These are phyloP conservation scores for Neurospora sp. DNA, from an alignment of 495 filamentous ascomycete genomes.

Conservation along the genomic window DNA sequence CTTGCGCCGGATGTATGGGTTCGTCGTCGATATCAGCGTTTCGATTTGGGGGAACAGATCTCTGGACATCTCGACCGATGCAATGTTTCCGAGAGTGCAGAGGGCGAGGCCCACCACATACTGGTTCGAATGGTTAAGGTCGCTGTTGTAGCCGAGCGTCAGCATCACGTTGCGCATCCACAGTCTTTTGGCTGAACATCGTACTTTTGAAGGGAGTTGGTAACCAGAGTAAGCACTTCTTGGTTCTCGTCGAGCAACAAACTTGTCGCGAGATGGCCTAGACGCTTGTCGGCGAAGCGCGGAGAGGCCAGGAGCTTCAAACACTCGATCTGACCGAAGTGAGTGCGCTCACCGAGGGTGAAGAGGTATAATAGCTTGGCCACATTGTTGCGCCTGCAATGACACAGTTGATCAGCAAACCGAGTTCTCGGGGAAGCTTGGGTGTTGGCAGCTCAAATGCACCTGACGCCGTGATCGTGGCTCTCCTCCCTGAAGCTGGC, in stretches of 20 bases:
- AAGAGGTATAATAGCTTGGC: slow-evolving; percentile 97
- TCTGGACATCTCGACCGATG: slow-evolving; percentile 96
- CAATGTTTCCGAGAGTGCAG: slow-evolving; percentile 93
- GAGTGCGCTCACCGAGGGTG: slow-evolving; percentile 93
- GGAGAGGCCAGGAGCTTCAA: slow-evolving; percentile 94
- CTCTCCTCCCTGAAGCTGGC: slow-evolving; percentile 97
- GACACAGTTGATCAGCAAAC: slow-evolving; percentile 9
- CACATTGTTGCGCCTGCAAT: slow-evolving; percentile 86
- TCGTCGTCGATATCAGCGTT: slow-evolving; percentile 76
- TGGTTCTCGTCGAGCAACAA: slow-evolving; percentile 95
- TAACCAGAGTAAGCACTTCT: slow-evolving; percentile 92
- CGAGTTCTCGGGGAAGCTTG: neutral
- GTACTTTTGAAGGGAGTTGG: slow-evolving; percentile 94
- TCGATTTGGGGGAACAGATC: slow-evolving; percentile 95
- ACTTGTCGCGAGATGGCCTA: slow-evolving; percentile 96
- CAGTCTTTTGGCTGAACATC: slow-evolving; percentile 3
- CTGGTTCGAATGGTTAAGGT: slow-evolving; percentile 93
- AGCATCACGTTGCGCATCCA: slow-evolving; percentile 8
- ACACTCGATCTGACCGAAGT: slow-evolving; percentile 99
- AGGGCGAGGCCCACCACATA: slow-evolving; percentile 96
- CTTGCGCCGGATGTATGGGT: slow-evolving; percentile 94
- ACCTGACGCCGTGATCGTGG: slow-evolving; percentile 82
- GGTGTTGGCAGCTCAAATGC: slow-evolving; percentile 12
- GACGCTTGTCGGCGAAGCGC: slow-evolving; percentile 92
- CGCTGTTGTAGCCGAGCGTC: slow-evolving; percentile 47